Conservation (phyloP, 129 eudicot genomes). For the Heracleum sosnowskyi region DNA sequence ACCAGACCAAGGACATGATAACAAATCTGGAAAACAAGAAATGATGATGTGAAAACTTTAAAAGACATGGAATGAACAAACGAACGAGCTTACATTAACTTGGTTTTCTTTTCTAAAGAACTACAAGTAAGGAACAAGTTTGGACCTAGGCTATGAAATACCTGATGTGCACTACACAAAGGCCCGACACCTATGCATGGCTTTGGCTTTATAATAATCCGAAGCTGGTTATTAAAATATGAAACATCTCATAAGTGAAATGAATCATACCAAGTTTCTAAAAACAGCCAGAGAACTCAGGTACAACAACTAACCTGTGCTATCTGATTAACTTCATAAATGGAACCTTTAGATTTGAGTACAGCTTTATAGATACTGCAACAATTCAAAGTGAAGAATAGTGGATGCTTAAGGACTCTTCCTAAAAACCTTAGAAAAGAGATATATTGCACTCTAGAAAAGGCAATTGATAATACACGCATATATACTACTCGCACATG, state of each 20-base stretch:
- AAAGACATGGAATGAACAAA: not conserved
- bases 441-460: not conserved
- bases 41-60: constrained; percentile 4
- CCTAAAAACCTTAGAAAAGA: not conserved
- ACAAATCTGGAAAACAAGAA: constrained; percentile 55
- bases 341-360: constrained; percentile 60
- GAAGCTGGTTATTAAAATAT: constrained; percentile 50
- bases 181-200: constrained; percentile 81
- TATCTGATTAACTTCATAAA: constrained; percentile 82
- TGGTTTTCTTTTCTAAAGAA: constrained; percentile 6
- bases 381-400: not conserved
- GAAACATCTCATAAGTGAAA: constrained; percentile 11
- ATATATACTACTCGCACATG: not conserved
- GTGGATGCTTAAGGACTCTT: constrained; percentile 1
- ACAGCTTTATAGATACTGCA: constrained; percentile 85
- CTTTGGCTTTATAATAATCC: constrained; percentile 78
- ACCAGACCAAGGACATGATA: constrained; percentile 93
- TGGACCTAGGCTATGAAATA: constrained; percentile 18
- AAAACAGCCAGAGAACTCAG: constrained; percentile 4
- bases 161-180: constrained; percentile 83
- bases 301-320: constrained; percentile 60
- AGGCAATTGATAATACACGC: not conserved
- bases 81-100: not conserved
- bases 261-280: constrained; percentile 14
- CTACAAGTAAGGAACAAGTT: constrained; percentile 1